phyloP scores from a whole-genome alignment of 805 yeast genomes.

The Kazachstania viticola region DNA sequence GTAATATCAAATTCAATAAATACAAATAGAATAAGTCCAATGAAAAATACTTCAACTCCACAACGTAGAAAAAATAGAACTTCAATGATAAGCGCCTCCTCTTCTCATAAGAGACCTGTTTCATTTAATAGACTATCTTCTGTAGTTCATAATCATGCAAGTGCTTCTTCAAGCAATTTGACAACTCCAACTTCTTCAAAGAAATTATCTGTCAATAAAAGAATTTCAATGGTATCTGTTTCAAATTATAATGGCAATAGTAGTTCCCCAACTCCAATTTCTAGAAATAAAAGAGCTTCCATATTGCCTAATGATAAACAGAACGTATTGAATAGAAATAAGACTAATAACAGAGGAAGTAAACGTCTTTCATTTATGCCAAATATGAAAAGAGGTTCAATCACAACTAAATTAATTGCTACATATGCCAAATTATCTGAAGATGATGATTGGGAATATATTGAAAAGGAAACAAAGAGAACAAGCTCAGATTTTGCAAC shows the following conservation, averaged over 20 bases:
- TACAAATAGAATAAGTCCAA: constrained; percentile 3
- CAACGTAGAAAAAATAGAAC: constrained; percentile 31
- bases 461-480: constrained; percentile 63
- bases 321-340: constrained; percentile 4
- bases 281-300: constrained; percentile 19
- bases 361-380: constrained; percentile 31
- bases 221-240: constrained; percentile 18
- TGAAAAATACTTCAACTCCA: constrained; percentile 15
- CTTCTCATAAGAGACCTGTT: constrained; percentile 39
- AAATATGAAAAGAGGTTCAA: constrained; percentile 50
- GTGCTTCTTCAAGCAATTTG: constrained; percentile 12
- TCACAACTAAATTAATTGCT: constrained; percentile 57
- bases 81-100: constrained; percentile 34
- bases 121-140: constrained; percentile 31
- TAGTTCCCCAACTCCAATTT: constrained; percentile 24
- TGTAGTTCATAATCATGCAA: constrained; percentile 10
- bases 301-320: constrained; percentile 11
- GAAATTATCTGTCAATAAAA: constrained; percentile 4
- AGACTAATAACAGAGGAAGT: constrained; percentile 19
- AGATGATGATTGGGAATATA: constrained; percentile 52
- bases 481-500: constrained; percentile 72
- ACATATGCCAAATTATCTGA: constrained; percentile 65
- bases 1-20: constrained; percentile 7
- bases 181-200: constrained; percentile 15
- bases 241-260: constrained; percentile 14